Conservation (phyloP, 2,329 filamentous ascomycete genomes). For the Fusarium burgessii region DNA sequence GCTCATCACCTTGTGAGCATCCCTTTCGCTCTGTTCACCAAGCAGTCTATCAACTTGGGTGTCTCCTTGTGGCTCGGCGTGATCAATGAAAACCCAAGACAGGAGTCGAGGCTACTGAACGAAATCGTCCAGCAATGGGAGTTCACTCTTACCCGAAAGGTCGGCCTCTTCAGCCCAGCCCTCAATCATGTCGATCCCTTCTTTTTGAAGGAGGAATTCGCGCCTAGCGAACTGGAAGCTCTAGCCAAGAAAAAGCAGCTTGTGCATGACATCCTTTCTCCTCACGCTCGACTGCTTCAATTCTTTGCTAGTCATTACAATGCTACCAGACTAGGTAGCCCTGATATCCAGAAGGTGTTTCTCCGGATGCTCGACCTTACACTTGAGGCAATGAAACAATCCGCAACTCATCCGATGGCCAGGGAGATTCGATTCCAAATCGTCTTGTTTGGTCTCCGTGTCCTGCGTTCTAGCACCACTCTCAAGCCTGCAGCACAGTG, state of each 20-base stretch:
- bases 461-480: constrained; percentile 79
- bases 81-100: constrained; percentile 92
- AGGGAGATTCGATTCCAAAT: constrained; percentile 93
- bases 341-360: constrained; percentile 85
- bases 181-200: constrained; percentile 88
- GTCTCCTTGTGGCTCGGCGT: constrained; percentile 97
- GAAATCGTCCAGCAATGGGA: constrained; percentile 96
- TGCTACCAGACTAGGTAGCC: constrained; percentile 86
- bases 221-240: constrained; percentile 84
- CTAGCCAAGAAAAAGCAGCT: constrained; percentile 81
- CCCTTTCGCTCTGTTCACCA: constrained; percentile 92
- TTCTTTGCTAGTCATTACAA: constrained; percentile 97
- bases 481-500: constrained; percentile 75
- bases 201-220: constrained; percentile 90
- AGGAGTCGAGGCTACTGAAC: constrained; percentile 86
- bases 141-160: constrained; percentile 78
- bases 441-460: constrained; percentile 82
- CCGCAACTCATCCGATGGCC: constrained; percentile 84
- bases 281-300: constrained; percentile 86
- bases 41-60: constrained; percentile 94
- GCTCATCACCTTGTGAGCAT: constrained; percentile 91
- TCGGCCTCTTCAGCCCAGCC: constrained; percentile 82
- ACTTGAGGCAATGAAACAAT: constrained; percentile 77
- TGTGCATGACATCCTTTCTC: constrained; percentile 85
- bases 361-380: constrained; percentile 84